Percentiles rank a stretch among this genome's conserved stretches.
Evolutionary conservation across 257 asterid species (phyloP).

Genomic region (Galeopsis tetrahit): DNA sequence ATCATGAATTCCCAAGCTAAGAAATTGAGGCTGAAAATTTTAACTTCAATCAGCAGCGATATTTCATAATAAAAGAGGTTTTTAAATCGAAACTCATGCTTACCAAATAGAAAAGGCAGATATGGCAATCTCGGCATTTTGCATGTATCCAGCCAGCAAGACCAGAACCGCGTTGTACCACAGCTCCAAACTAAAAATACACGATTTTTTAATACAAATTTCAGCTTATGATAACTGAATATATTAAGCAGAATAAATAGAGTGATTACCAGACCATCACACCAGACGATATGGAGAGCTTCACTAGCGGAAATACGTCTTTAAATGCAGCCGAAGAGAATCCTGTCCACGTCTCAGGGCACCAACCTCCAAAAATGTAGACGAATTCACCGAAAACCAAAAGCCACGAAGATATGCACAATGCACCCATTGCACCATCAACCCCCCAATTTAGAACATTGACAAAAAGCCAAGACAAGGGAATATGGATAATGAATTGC

Average conservation of each 20-base stretch:
- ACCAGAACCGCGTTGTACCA: conserved; percentile 70
- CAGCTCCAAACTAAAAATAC: conserved; percentile 49
- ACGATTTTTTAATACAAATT: not conserved
- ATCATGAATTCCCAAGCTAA: conserved; percentile 63
- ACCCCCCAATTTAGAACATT: conserved; percentile 44
- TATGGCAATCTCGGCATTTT: conserved; percentile 61
- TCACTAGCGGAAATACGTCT: conserved; percentile 37
- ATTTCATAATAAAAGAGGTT: not conserved
- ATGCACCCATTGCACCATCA: conserved; percentile 51
- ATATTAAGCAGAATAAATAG: not conserved
- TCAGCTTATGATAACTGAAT: too few relatives aligned
- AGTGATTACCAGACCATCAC: conserved; percentile 56
- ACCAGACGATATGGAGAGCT: conserved; percentile 63
- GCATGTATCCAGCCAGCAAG: conserved; percentile 66
- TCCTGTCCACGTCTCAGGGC: conserved; percentile 66
- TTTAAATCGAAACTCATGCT: not conserved
- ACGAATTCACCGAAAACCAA: conserved; percentile 53
- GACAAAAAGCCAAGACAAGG: conserved; percentile 62
- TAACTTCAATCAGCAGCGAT: conserved; percentile 6
- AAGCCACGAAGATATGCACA: conserved; percentile 50
- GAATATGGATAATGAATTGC: conserved; percentile 53
- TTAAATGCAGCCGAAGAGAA: conserved; percentile 50
- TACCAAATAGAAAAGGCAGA: conserved; percentile 42
- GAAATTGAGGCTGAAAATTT: conserved; percentile 53
- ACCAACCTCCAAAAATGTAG: conserved; percentile 70